Conservation (phyloP, 1,139 yeast species). For the Suhomyces coccinellae region DNA sequence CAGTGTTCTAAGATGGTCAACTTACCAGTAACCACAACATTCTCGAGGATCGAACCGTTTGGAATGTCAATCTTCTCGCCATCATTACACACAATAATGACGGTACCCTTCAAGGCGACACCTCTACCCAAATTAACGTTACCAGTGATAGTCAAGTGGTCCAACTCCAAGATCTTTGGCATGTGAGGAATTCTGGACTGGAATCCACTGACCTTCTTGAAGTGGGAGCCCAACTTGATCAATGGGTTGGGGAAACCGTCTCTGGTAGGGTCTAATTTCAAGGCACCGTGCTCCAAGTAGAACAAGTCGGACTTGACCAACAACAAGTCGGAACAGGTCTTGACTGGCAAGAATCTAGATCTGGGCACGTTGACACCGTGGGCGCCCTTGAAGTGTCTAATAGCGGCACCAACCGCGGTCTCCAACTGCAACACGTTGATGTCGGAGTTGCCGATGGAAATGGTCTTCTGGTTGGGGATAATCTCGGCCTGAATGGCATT, state of each 20-base stretch:
- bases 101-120: slow-evolving; percentile 94
- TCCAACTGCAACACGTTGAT: slow-evolving; percentile 90
- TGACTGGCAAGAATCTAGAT: slow-evolving; percentile 95
- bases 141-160: slow-evolving; percentile 96
- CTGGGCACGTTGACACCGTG: slow-evolving; percentile 99
- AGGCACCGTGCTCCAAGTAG: slow-evolving; percentile 87
- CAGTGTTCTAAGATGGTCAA: slow-evolving; percentile 93
- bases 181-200: slow-evolving; percentile 89
- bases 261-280: slow-evolving; percentile 79
- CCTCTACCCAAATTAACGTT: slow-evolving; percentile 89
- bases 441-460: slow-evolving; percentile 73
- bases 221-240: slow-evolving; percentile 93
- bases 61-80: slow-evolving; percentile 97
- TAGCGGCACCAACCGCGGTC: slow-evolving; percentile 99
- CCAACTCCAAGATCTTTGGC: slow-evolving; percentile 94
- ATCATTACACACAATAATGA: slow-evolving; percentile 94
- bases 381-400: slow-evolving; percentile 91
- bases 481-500: slow-evolving; percentile 87
- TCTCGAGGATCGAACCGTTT: slow-evolving; percentile 90
- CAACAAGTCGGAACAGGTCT: slow-evolving; percentile 92
- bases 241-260: slow-evolving; percentile 89
- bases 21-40: slow-evolving; percentile 96
- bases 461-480: slow-evolving; percentile 89
- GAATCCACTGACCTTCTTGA: slow-evolving; percentile 92
- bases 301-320: slow-evolving; percentile 96